A percentile compares a stretch with the other conserved stretches of the same genome.
phyloP scores from a whole-genome alignment of 164 flowering plant genomes.

The Stephania japonica region DNA sequence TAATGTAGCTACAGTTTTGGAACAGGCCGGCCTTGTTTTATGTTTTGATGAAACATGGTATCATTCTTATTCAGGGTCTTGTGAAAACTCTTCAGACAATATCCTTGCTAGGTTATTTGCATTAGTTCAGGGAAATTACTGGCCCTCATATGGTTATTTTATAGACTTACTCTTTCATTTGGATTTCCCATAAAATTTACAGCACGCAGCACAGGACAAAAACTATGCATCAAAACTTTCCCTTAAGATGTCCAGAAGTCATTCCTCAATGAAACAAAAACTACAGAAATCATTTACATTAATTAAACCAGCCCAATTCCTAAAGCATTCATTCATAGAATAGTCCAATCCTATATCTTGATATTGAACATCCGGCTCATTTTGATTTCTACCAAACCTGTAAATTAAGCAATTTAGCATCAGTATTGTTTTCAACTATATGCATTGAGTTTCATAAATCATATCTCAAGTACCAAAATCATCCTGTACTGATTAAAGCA shows the following conservation, averaged over 20 bases:
- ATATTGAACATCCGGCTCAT: background rate
- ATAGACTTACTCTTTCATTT: too few species aligned
- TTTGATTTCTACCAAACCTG: background rate
- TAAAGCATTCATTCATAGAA: too few species aligned
- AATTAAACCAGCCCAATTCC: too few species aligned
- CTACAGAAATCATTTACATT: too few species aligned
- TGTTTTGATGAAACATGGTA: slow-evolving; percentile 1
- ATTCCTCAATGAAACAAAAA: too few species aligned
- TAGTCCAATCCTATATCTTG: too few species aligned
- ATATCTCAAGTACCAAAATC: background rate
- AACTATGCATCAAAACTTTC: too few species aligned
- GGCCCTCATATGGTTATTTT: slow-evolving; percentile 99
- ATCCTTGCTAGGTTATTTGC: slow-evolving; percentile 85
- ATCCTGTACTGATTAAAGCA: background rate
- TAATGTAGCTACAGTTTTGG: background rate
- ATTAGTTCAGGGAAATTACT: slow-evolving; percentile 90
- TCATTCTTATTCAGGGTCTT: slow-evolving; percentile 67
- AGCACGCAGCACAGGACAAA: too few species aligned
- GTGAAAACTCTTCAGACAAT: slow-evolving; percentile 98
- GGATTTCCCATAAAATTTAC: too few species aligned
- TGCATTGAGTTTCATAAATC: background rate
- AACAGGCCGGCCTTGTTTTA: background rate
- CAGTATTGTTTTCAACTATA: too few species aligned
- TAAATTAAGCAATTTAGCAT: too few species aligned
- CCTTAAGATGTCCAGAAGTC: too few species aligned